Evolutionary conservation across 2,329 filamentous ascomycete genomes (phyloP).

Genomic region (Paecilomyces sp.): DNA sequence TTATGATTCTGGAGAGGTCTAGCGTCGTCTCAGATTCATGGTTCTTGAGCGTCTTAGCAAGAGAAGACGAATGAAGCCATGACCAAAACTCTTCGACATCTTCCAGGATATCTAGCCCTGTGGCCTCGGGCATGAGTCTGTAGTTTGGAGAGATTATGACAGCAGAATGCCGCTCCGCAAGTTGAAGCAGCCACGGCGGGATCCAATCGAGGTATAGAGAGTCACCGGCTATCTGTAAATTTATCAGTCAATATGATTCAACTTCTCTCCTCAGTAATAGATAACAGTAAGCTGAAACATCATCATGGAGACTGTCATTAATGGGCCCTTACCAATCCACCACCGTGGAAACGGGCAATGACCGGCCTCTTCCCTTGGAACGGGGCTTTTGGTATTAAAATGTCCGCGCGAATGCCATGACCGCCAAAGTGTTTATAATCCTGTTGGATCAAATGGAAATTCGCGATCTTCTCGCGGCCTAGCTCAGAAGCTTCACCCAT

Average conservation of each 20-base stretch:
- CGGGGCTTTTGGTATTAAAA: slow-evolving; percentile 3
- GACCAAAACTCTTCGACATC: slow-evolving; percentile 42
- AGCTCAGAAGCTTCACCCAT: background rate
- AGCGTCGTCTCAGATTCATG: slow-evolving; percentile 9
- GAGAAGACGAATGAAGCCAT: slow-evolving; percentile 26
- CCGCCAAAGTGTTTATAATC: slow-evolving; percentile 6
- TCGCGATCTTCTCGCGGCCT: background rate
- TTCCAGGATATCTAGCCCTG: slow-evolving; percentile 36
- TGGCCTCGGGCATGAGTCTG: slow-evolving; percentile 42
- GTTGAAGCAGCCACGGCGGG: slow-evolving; percentile 26
- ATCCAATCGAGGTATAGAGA: slow-evolving; percentile 14
- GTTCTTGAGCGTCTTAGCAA: slow-evolving; percentile 7
- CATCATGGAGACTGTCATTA: background rate
- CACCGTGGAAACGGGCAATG: slow-evolving; percentile 8
- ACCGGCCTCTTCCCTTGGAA: slow-evolving; percentile 5
- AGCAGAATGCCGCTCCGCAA: slow-evolving; percentile 27
- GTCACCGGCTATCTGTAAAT: slow-evolving; percentile 2
- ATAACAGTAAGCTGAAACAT: background rate
- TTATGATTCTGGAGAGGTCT: slow-evolving; percentile 19
- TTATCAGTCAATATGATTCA: background rate
- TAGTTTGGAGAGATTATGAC: slow-evolving; percentile 42
- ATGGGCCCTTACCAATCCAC: slow-evolving; percentile 4
- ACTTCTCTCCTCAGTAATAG: background rate
- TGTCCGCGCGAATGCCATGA: slow-evolving; percentile 6
- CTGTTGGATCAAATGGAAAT: slow-evolving; percentile 5